Evolutionary conservation across 768 basidiomycete species (phyloP), one percentile per base, ranked within the genome.

Genomic region (Kwoniella dendrophila): DNA sequence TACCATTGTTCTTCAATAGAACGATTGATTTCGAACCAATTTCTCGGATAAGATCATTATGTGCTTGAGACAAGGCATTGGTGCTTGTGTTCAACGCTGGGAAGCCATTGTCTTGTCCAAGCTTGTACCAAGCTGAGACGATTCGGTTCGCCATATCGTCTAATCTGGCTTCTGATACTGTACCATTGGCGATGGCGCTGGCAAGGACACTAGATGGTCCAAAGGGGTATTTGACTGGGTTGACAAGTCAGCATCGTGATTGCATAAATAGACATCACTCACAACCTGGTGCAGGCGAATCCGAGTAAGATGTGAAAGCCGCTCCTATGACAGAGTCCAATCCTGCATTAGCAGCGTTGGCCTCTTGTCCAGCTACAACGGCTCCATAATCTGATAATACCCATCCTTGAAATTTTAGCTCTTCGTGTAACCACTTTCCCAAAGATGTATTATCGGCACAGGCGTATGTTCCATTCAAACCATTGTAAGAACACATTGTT

Each of bases 101-200:
- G 5, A 82, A 73, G 74, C 90, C 27, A 16, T 56, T 88, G 24
- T 56, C 55, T 79, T 78, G 81, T 44, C 75, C 75, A 36, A 78
- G 56, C 18, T 55, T 43, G 56, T 72, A 85, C 85, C 86, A 88
- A 8, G 82, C 54, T 20, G 66, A 58, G 26, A 66, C 52, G 65
- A 66, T 62, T 33, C 65, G 65, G 30, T 44, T 22, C 10, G 52
- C 56, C 55, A 57, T 56, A 50, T 66, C 65, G 14, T 66, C 56
- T 16, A 66, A 50, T 16, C 65, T 54, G n/a, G 34, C 34, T 27
- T 57, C 30, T 1, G 38, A 36, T n/a, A 66, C 50, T n/a, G 65
- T 62, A 4, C 60, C 60, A 36, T 66, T 66, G 41, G 36, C 43
- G 30, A 66, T 44, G 5, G 41, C 55, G 2, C 40, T 11, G n/a